Evolutionary conservation across 1,139 yeast species (phyloP), one percentile per base, ranked within the genome.

Genomic region (Kurtzmaniella quercitrusa): DNA sequence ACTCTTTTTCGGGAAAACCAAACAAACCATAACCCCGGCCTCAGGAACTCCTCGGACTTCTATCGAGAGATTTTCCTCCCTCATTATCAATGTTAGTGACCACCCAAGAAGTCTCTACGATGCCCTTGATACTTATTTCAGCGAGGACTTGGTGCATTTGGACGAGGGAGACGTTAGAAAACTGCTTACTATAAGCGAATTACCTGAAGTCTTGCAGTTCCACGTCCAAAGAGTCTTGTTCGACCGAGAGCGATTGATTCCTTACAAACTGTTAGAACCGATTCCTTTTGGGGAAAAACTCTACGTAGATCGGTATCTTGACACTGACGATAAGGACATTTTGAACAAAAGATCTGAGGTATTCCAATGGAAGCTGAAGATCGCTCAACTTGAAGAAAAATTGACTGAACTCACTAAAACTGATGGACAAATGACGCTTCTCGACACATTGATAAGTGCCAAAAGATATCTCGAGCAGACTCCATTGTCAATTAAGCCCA

Each of bases 151-250:
- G 36, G 77, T 82, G 1, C 75, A 78, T 39, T 74, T 86, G 42
- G 94, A 85, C 36, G 84, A 80, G 46, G 95, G 93, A 1, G 71
- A 73, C 35, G 89, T 80, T 3, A 84, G 85, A 46, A 80, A 95
- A 55, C 76, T 85, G 1, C 75, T 88, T 37, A 80, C 94, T 0
- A 77, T 91, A 6, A 71, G 78, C 12, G 73, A 80, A 47, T 66
- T 88, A 14, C 98, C 98, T 0, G 82, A 83, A 8, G 79, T 93
- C 40, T 64, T 93, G 41, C 98, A 93, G 59, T 79, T 93, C 41
- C 98, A 93, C 58, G 88, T 93, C 3, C 98, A 91, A 62, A 74
- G 98, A 55, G 98, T 91, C 1, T 85, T 88, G 59, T 93, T 85
- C 62, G 96, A 93, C 58, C 74, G 91, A 39, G 84, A 74, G 44